Evolutionary conservation across 106 monocot genomes (phyloP).

Genomic region (Dendrobium chrysotoxum): DNA sequence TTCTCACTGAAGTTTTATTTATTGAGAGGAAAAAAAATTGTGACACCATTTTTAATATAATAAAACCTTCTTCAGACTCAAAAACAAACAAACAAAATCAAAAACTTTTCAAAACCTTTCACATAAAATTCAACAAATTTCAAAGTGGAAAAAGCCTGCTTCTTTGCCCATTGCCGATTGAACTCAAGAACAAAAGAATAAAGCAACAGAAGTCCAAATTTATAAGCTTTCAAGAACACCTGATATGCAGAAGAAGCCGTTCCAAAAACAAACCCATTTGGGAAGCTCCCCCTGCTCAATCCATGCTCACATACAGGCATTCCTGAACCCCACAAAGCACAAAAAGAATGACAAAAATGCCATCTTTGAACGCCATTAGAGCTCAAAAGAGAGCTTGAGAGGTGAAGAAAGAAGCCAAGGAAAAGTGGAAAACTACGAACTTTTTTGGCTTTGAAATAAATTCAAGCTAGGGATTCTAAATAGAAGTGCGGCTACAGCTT

Average conservation of each 20-base stretch:
- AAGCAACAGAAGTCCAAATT: neutral
- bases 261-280: constrained; percentile 63
- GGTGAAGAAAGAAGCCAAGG: neutral
- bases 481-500: neutral
- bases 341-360: constrained; percentile 5
- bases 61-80: neutral
- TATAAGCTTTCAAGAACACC: constrained; percentile 16
- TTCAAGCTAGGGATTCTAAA: neutral
- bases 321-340: constrained; percentile 11
- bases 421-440: neutral
- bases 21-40: too few relatives aligned
- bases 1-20: too few relatives aligned
- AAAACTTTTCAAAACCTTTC: neutral
- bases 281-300: constrained; percentile 40
- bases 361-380: constrained; percentile 1
- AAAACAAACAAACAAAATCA: neutral
- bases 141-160: neutral
- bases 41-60: too few relatives aligned
- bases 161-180: neutral
- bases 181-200: neutral
- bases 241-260: constrained; percentile 70
- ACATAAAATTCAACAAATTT: neutral
- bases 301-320: constrained; percentile 10
- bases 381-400: neutral
- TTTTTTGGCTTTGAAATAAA: neutral